phyloP scores from a whole-genome alignment of 768 basidiomycete species.

The Suillus plorans region DNA sequence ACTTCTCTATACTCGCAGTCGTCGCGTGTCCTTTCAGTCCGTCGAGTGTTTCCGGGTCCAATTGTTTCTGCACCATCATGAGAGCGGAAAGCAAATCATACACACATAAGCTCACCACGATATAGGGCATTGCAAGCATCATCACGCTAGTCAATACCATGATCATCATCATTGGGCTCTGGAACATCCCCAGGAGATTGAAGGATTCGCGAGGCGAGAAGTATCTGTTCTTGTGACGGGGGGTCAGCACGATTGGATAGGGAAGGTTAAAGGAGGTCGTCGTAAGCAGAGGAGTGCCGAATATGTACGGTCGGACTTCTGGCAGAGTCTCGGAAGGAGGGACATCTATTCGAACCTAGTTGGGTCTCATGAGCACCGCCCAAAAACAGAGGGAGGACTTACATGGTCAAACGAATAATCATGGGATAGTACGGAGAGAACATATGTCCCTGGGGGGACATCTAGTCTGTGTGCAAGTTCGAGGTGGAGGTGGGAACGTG shows the following conservation, averaged over 20 bases:
- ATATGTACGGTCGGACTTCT: constrained; percentile 61
- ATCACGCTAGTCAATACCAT: constrained; percentile 66
- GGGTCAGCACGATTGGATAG: constrained; percentile 58
- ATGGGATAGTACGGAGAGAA: constrained; percentile 66
- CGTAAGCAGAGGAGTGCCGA: constrained; percentile 69
- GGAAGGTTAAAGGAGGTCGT: constrained; percentile 52
- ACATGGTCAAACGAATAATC: constrained; percentile 75
- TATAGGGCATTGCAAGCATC: constrained; percentile 72
- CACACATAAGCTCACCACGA: constrained; percentile 51
- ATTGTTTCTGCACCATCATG: constrained; percentile 54
- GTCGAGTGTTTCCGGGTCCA: constrained; percentile 69
- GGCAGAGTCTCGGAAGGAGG: constrained; percentile 39
- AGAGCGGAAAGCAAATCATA: background rate
- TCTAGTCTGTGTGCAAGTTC: constrained; percentile 53
- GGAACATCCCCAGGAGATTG: constrained; percentile 72
- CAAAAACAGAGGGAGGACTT: constrained; percentile 9
- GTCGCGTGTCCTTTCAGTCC: constrained; percentile 63
- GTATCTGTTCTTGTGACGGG: constrained; percentile 58
- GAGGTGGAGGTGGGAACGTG: constrained; percentile 12
- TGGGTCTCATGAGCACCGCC: constrained; percentile 9
- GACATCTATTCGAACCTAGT: constrained; percentile 70
- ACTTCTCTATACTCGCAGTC: constrained; percentile 52
- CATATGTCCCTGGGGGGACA: constrained; percentile 66
- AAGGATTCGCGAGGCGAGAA: constrained; percentile 73
- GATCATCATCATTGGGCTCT: constrained; percentile 83